These are phyloP conservation scores for Fusarium kyushuense DNA, from an alignment of 2,329 filamentous ascomycete genomes.

Conservation along the genomic window DNA sequence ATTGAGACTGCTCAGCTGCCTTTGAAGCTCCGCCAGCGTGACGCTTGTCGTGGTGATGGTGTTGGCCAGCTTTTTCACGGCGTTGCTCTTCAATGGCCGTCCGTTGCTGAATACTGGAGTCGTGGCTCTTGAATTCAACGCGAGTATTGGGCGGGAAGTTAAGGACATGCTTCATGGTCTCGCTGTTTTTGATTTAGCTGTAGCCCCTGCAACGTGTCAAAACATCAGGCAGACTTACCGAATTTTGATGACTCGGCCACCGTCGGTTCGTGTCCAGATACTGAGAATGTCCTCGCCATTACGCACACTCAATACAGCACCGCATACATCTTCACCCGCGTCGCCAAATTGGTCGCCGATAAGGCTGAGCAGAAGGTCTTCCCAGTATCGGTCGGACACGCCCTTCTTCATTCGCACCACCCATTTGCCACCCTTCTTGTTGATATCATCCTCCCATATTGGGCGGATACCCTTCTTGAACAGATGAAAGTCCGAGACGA, in stretches of 20 bases:
- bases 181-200: conserved; percentile 64
- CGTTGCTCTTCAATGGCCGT: conserved; percentile 91
- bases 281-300: conserved; percentile 97
- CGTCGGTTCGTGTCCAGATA: conserved; percentile 96
- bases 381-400: conserved; percentile 96
- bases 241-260: conserved; percentile 94
- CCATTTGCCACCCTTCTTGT: conserved; percentile 97
- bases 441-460: conserved; percentile 98
- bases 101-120: conserved; percentile 93
- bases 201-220: background rate
- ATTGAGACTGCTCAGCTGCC: conserved; percentile 48
- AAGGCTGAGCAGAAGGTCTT: conserved; percentile 89
- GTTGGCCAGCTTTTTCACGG: conserved; percentile 78
- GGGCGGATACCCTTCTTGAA: conserved; percentile 97
- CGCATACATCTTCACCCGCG: conserved; percentile 93
- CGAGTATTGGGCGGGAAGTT: conserved; percentile 88
- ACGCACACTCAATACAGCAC: conserved; percentile 91
- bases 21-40: conserved; percentile 49
- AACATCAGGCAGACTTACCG: conserved; percentile 71
- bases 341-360: conserved; percentile 95
- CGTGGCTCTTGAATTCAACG: conserved; percentile 95
- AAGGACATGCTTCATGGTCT: conserved; percentile 93
- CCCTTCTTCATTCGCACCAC: conserved; percentile 97
- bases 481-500: conserved; percentile 97
- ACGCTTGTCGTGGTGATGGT: conserved; percentile 57